These are phyloP conservation scores for Phaseolus coccineus DNA, from an alignment of 331 rosid species.

Conservation along the genomic window DNA sequence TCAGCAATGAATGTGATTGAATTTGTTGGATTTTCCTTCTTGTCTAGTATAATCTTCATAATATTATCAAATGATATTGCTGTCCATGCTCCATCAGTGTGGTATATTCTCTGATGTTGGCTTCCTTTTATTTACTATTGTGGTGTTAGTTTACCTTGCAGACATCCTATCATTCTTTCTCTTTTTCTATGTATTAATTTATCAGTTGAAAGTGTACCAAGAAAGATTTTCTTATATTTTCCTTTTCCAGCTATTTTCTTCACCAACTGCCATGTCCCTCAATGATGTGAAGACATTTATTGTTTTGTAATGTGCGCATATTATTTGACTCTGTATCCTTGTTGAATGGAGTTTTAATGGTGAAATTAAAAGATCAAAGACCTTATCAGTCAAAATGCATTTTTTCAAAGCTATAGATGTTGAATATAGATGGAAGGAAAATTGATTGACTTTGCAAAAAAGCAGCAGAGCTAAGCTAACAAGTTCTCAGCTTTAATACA, in stretches of 20 bases:
- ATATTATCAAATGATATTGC: constrained; percentile 23
- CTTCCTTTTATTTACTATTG: constrained; percentile 26
- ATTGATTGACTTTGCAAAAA: constrained; percentile 14
- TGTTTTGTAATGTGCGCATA: constrained; percentile 21
- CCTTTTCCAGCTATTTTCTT: constrained; percentile 5
- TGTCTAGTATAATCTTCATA: constrained; percentile 26
- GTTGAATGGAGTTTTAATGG: constrained; percentile 26
- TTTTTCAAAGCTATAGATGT: constrained; percentile 13
- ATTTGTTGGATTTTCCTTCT: constrained; percentile 30
- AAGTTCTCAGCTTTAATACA: constrained; percentile 12
- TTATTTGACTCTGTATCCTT: constrained; percentile 22
- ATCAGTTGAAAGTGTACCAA: constrained; percentile 17
- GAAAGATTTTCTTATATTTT: neutral
- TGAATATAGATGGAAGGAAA: constrained; percentile 31
- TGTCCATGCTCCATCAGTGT: constrained; percentile 10
- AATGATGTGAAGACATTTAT: constrained; percentile 9
- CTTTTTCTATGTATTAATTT: constrained; percentile 4
- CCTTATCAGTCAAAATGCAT: neutral
- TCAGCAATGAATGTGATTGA: neutral
- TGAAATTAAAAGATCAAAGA: constrained; percentile 23
- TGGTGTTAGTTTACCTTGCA: constrained; percentile 24
- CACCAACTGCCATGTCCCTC: constrained; percentile 20
- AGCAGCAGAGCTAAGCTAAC: constrained; percentile 11
- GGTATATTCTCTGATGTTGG: constrained; percentile 31
- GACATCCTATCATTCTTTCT: neutral